Evolutionary conservation across 768 basidiomycete species (phyloP), one percentile per base, ranked within the genome.

Genomic region (Filobasidium floriforme): DNA sequence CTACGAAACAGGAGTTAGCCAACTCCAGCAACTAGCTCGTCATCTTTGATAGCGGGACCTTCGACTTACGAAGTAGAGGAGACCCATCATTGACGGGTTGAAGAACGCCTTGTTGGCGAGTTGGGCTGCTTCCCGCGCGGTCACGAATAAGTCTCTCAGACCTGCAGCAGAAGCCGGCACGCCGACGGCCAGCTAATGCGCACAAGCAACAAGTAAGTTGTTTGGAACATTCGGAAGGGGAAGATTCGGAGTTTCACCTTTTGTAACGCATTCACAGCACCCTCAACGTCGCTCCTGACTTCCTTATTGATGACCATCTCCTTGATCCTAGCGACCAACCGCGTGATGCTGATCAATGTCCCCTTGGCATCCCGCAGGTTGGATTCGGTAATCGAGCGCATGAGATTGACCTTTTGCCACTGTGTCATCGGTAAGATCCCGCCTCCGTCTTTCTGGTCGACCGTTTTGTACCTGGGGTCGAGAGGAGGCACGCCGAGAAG

Each of bases 11-110:
- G 37, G 55, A n/a, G 4, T 63, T 49, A 61, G 41, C 18, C 12
- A 11, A 10, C 9, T 54, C 52, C 10, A n/a, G 22, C 52, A 18
- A 26, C 52, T 9, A 54, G 12, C 9, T 11, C 11, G 52, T 11
- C 22, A 9, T 54, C 40, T 14, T 22, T 59, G 4, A 44, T 3
- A 28, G 12, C 11, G 28, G 10, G 41, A 26, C 26, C 46, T 32
- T 49, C 15, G 26, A 71, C 78, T 68, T 52, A 79, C 79, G 80
- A 98, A 98, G 79, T 99, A 99, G 24, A 99, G 82, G 75, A 97
- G 80, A 15, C 91, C 92, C 71, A 98, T 80, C 92, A 98, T 96
- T 22, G 89, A 89, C 0, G 94, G 96, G 77, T 92, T 90, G 81
- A 96, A 98, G 82, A 96, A 98, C 3, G 96, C 94, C 49, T 87